phyloP scores from a whole-genome alignment of 1,284 basidiomycete species.

The Xerocomus minutiporus region DNA sequence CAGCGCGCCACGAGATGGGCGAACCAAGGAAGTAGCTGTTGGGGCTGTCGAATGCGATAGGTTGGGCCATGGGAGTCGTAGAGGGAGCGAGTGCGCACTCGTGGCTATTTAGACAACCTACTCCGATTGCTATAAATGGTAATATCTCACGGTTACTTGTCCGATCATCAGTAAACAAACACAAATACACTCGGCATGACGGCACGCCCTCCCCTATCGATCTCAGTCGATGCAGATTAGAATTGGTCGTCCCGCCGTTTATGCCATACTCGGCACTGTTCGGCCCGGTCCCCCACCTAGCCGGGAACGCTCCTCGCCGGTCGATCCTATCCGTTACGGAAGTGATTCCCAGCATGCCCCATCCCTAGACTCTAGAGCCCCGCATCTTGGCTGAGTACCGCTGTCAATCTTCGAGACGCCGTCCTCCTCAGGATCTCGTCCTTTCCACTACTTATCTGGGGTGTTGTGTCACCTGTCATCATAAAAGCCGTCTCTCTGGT shows the following conservation, averaged over 20 bases:
- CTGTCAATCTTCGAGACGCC: not conserved
- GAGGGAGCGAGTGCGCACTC: constrained; percentile 6
- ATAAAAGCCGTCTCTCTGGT: not conserved
- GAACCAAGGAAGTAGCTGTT: constrained; percentile 58
- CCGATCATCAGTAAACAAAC: constrained; percentile 27
- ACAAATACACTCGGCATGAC: constrained; percentile 26
- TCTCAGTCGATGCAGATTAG: not conserved
- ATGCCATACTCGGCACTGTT: no score
- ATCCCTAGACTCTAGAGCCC: not conserved
- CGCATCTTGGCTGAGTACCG: not conserved
- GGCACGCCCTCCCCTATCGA: constrained; percentile 11
- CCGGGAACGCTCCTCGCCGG: no score
- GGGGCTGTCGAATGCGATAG: constrained; percentile 45
- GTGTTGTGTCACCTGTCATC: not conserved
- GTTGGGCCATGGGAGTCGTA: constrained; percentile 40
- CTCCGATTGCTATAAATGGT: constrained; percentile 2
- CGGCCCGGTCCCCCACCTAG: no score
- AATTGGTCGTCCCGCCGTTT: not conserved
- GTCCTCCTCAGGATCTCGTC: not conserved
- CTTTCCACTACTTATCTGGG: not conserved
- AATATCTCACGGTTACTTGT: constrained; percentile 28
- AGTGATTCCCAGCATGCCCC: no score
- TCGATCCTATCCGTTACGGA: no score
- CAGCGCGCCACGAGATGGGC: constrained; percentile 62
- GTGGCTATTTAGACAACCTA: constrained; percentile 26